These are phyloP conservation scores for Fusarium luffae DNA, from an alignment of 2,329 filamentous ascomycete species.

Conservation along the genomic window DNA sequence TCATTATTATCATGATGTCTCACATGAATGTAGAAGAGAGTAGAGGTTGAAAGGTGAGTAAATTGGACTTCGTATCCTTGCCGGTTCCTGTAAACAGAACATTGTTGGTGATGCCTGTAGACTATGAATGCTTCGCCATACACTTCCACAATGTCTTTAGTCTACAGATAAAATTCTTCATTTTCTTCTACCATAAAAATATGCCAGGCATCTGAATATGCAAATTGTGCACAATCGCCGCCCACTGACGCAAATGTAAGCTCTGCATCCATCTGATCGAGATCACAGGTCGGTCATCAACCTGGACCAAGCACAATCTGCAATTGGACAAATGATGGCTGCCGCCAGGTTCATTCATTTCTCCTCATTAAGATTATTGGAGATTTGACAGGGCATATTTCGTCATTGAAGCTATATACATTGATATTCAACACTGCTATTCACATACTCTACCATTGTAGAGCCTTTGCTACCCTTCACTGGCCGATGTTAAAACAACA, in stretches of 20 bases:
- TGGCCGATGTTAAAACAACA: conserved; percentile 10
- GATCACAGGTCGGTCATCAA: not conserved
- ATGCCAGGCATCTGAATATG: not conserved
- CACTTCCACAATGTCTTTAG: no score
- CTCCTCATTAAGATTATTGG: not conserved
- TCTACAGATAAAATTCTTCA: no score
- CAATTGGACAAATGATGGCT: not conserved
- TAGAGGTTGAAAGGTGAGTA: not conserved
- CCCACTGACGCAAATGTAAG: not conserved
- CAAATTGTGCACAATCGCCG: not conserved
- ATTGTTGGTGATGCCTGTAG: no score
- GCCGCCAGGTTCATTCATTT: not conserved
- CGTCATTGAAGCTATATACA: conserved; percentile 27
- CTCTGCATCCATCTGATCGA: conserved; percentile 2
- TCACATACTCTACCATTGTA: not conserved
- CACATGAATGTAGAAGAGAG: not conserved
- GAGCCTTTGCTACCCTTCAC: conserved; percentile 10
- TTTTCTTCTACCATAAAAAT: not conserved
- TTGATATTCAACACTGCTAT: no score
- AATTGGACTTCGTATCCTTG: not conserved
- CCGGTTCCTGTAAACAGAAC: no score
- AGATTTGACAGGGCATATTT: not conserved
- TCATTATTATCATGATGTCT: conserved; percentile 9
- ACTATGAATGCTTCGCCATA: no score
- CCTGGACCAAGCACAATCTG: conserved; percentile 1